Evolutionary conservation across 805 yeast species (phyloP).

Genomic region (Kodamaea lidongshanica): DNA sequence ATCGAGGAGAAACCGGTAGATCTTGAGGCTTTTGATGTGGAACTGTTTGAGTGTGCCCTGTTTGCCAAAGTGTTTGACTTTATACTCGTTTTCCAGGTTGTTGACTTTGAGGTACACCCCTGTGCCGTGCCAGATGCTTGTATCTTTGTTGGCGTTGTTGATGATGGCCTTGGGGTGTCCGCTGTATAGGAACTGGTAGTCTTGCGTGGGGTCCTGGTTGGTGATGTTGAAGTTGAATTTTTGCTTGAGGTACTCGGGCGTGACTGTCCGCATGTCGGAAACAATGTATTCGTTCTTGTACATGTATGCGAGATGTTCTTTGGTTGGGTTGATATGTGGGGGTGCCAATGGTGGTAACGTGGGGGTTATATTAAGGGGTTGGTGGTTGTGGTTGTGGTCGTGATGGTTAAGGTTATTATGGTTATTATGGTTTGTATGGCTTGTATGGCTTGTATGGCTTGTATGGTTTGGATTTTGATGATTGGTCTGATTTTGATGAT

Average conservation of each 20-base stretch:
- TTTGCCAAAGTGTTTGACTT: slow-evolving; percentile 8
- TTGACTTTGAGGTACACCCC: slow-evolving; percentile 18
- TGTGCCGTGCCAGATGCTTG: slow-evolving; percentile 19
- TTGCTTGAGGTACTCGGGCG: slow-evolving; percentile 17
- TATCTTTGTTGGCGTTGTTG: slow-evolving; percentile 15
- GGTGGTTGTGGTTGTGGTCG: slow-evolving; percentile 1
- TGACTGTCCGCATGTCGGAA: slow-evolving; percentile 9
- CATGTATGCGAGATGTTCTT: slow-evolving; percentile 4
- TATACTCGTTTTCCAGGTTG: slow-evolving; percentile 7
- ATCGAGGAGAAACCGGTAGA: slow-evolving; percentile 15
- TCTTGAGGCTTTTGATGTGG: slow-evolving; percentile 12
- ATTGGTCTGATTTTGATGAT: too few species aligned
- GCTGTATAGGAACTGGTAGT: slow-evolving; percentile 19
- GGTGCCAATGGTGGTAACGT: slow-evolving; percentile 3
- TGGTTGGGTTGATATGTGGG: slow-evolving; percentile 1
- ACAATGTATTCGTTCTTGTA: slow-evolving; percentile 2
- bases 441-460: too few species aligned
- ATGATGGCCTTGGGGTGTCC: slow-evolving; percentile 24
- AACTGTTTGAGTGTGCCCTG: slow-evolving; percentile 10
- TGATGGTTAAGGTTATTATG: not conserved
- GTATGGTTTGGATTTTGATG: too few species aligned
- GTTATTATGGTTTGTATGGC: too few species aligned
- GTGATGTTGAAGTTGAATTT: slow-evolving; percentile 21
- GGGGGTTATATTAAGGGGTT: slow-evolving; percentile 1
- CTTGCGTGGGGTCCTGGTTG: slow-evolving; percentile 14